Evolutionary conservation across 257 asterid species (phyloP), one percentile per base, ranked within the genome.

Genomic region (Solanum etuberosum): DNA sequence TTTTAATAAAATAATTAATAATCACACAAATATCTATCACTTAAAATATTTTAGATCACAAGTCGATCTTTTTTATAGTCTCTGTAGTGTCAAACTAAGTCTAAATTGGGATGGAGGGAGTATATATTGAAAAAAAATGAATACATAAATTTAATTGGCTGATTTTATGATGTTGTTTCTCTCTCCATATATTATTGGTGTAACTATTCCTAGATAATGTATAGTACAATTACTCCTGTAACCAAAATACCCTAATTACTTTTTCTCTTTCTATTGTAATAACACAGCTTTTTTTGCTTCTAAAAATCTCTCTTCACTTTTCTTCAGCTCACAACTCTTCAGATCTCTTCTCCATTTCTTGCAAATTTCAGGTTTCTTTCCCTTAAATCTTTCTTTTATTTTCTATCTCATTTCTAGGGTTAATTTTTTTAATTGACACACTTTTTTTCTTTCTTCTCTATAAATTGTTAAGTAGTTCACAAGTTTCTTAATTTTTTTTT

Each of bases 281-380:
- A 18, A 6, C 12, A 11, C 29, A 20, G 11, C 25, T 20, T 20
- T 72, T 68, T 72, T 72, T 72, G 46, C 29, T 34, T 70, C 27
- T 34, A 32, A 71, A 32, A 71, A 34, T 71, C 43, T 20, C 80
- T 71, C 80, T 15, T 34, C 42, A 70, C 25, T 70, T 70, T 34
- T 34, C 35, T 34, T 72, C 8, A 72, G 80, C 48, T 73, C 48
- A 10, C 2, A 35, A 2, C 87, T 73, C 87, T 73, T 35, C 81
- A 73, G 81, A 43, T 83, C 84, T 90, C 88, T 71, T 43, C 63
- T 83, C 76, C 65, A 57, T 57, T 84, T 84, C 73, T 63, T n/a
- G 29, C 73, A 77, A 67, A 65, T 32, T 63, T 59, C 88, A 59
- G 87, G 83, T 84, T 67, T 70, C 86, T 32, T n/a, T 88, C 20